Base-by-base conservation (phyloP, 2,329 filamentous ascomycete genomes). In the Periconia digitata region DNA sequence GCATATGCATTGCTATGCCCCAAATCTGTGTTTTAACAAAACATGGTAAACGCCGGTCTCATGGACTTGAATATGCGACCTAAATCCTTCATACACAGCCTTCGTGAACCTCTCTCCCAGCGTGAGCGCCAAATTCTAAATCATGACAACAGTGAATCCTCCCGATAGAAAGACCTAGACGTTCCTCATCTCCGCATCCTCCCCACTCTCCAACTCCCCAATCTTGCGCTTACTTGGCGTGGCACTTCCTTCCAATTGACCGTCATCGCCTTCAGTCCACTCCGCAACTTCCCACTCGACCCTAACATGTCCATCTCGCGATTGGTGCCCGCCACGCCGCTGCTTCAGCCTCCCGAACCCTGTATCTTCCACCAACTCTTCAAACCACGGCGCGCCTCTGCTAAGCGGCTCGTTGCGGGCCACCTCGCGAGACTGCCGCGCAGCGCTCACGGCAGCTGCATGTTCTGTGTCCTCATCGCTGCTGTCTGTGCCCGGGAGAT, bases 241-340 rank as follows among this genome's bases (percentile, higher is more conserved):
- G 7, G 56, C 39, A 15, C 27, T 32, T 20, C 49, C 41, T 53
- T 75, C 55, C 49, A 74, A 63, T 56, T 68, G 61, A 50, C 72
- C 56, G 51, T 75, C 58, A 50, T 71, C 59, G 63, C 69, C 56
- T 63, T 69, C 69, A 3, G 58, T 66, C 66, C 64, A 92, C 72
- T 96, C 91, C 34, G 86, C 79, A 54, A 96, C 80, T 71, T 95
- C 90, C 89, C 90, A 95, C 64, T 94, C 86, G 10, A 94, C 80
- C 38, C 76, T 82, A 32, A 85, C 81, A 22, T 75, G 78, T 15
- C 86, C 86, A 64, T 89, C 84, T n/a, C 74, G 72, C 43, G 81
- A 85, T 27, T 78, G 72, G 21, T 83, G 80, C 48, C 80, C 80
- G 15, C 83, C 82, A 50, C 77, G 78, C 63, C 79, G 80, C 57